Conservation (phyloP, 1,139 yeast genomes). For the Wickerhamomyces sp. region DNA sequence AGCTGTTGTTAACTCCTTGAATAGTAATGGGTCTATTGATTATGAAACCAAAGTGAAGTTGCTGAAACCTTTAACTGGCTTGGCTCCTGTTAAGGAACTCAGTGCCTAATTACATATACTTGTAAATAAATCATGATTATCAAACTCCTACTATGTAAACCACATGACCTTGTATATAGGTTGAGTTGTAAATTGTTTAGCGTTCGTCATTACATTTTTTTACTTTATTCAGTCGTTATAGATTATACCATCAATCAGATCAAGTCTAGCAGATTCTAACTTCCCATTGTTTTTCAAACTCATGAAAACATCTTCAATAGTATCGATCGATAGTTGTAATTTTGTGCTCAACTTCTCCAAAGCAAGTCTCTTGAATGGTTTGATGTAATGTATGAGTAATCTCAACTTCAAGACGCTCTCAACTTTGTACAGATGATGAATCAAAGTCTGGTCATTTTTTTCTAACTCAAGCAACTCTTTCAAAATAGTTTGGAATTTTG, state of each 20-base stretch:
- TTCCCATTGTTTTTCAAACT: constrained; percentile 42
- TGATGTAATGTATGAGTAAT: constrained; percentile 30
- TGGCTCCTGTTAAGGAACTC: constrained; percentile 19
- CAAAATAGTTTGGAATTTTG: constrained; percentile 28
- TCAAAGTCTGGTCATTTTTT: constrained; percentile 23
- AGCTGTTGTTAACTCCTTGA: constrained; percentile 18
- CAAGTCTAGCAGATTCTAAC: constrained; percentile 39
- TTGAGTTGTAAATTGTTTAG: no score
- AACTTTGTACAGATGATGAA: constrained; percentile 28
- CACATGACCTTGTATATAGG: no score
- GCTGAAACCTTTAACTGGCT: constrained; percentile 21
- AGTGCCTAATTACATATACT: no score
- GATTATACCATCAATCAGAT: constrained; percentile 33
- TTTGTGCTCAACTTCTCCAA: constrained; percentile 27
- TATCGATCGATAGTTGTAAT: constrained; percentile 22
- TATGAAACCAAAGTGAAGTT: constrained; percentile 17
- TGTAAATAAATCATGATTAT: no score
- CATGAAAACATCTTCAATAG: constrained; percentile 36
- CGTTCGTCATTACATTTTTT: no score
- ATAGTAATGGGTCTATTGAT: constrained; percentile 13
- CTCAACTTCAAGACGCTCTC: constrained; percentile 29
- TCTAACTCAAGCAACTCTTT: constrained; percentile 21
- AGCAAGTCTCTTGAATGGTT: constrained; percentile 34
- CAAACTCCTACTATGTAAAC: no score
- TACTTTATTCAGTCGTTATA: constrained; percentile 12